phyloP scores from a whole-genome alignment of 495 filamentous ascomycete species.

The Sporormia fimetaria region DNA sequence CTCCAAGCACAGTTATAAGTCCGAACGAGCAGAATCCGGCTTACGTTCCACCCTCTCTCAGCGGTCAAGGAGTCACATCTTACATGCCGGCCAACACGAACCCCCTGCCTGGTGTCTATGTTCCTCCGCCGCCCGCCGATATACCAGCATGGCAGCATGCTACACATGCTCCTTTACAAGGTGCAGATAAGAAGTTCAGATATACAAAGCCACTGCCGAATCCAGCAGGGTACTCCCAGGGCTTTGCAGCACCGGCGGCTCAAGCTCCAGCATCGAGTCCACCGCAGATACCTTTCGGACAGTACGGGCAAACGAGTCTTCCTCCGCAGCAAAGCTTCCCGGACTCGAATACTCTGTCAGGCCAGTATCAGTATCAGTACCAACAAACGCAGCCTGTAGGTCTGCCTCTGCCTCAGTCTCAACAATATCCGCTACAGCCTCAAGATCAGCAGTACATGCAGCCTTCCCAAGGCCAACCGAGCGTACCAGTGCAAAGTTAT shows the following conservation, averaged over 20 bases:
- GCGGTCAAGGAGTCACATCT: conserved; percentile 22
- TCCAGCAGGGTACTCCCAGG: conserved; percentile 12
- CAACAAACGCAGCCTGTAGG: too few species aligned
- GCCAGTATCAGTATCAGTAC: too few species aligned
- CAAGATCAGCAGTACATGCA: conserved; percentile 2
- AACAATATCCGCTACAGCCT: conserved; percentile 5
- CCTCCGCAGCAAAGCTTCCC: too few species aligned
- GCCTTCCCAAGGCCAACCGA: not conserved
- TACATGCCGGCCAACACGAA: conserved; percentile 26
- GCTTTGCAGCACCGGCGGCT: conserved; percentile 7
- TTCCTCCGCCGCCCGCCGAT: conserved; percentile 26
- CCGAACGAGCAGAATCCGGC: conserved; percentile 24
- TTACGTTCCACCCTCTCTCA: conserved; percentile 25
- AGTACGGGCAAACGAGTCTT: too few species aligned
- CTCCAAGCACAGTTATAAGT: conserved; percentile 16
- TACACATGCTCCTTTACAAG: conserved; percentile 19
- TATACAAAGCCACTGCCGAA: conserved; percentile 23
- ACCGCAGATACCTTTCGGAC: conserved; percentile 8
- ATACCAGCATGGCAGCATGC: conserved; percentile 26
- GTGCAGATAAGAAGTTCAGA: conserved; percentile 22
- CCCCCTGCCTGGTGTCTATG: conserved; percentile 25
- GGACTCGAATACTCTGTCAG: too few species aligned
- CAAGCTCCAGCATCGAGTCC: conserved; percentile 8
- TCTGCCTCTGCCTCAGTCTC: conserved; percentile 5
- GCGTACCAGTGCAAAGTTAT: not conserved